Percentiles rank a stretch among this genome's conserved stretches.
Conservation (phyloP, 805 yeast genomes). For the Scheffersomyces ergatensis region DNA sequence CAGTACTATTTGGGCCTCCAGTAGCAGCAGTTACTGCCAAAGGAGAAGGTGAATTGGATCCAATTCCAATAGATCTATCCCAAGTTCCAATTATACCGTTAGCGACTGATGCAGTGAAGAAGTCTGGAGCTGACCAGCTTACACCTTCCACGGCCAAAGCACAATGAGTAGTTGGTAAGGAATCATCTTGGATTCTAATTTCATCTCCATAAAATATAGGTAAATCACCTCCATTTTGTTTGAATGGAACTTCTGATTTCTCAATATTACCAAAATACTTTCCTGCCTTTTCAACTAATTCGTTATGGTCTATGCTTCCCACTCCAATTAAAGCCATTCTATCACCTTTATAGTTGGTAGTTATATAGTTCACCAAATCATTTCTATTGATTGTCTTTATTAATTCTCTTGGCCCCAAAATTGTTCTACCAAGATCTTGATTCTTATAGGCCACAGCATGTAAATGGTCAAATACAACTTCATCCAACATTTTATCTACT, state of each 20-base stretch:
- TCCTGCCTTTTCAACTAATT: constrained; percentile 73
- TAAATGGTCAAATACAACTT: constrained; percentile 93
- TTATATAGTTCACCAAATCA: constrained; percentile 78
- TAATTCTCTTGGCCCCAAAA: constrained; percentile 89
- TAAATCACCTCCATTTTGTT: constrained; percentile 66
- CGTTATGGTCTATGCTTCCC: constrained; percentile 88
- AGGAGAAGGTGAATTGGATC: constrained; percentile 82
- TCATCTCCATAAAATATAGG: constrained; percentile 88
- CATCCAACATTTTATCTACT: constrained; percentile 97
- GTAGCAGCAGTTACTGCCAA: constrained; percentile 66
- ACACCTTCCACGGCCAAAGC: constrained; percentile 98
- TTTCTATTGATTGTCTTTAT: constrained; percentile 74
- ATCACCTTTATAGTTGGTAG: constrained; percentile 88
- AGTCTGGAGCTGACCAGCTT: constrained; percentile 94
- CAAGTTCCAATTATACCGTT: constrained; percentile 97
- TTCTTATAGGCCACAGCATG: constrained; percentile 88
- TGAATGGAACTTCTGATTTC: constrained; percentile 60
- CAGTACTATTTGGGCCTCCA: constrained; percentile 54
- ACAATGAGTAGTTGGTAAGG: constrained; percentile 85
- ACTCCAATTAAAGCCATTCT: constrained; percentile 98
- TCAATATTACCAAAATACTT: constrained; percentile 73
- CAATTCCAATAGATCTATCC: constrained; percentile 90
- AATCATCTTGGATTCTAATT: constrained; percentile 74
- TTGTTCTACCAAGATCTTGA: constrained; percentile 95
- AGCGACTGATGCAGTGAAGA: constrained; percentile 91